phyloP scores from a whole-genome alignment of 2,329 filamentous ascomycete genomes.

The Bertia moriformis region DNA sequence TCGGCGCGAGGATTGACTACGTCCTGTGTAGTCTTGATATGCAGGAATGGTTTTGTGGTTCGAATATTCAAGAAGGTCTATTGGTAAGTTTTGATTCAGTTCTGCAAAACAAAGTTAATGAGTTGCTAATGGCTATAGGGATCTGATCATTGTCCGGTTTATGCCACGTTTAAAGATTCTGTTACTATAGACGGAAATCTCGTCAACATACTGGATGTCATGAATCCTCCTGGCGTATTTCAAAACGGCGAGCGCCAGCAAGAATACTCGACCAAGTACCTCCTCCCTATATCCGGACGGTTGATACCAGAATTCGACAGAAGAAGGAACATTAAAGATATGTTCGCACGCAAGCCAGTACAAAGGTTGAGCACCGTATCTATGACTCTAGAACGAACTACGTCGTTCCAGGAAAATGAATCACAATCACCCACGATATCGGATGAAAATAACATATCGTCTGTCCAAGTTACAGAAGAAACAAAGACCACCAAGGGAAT shows the following conservation, averaged over 20 bases:
- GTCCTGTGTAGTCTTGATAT: conserved; percentile 70
- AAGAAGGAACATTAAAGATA: conserved; percentile 75
- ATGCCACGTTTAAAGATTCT: conserved; percentile 53
- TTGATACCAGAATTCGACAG: conserved; percentile 76
- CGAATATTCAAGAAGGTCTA: conserved; percentile 83
- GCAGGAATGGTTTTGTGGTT: conserved; percentile 63
- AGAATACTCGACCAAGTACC: conserved; percentile 52
- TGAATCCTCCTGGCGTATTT: conserved; percentile 68
- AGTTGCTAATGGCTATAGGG: conserved; percentile 29
- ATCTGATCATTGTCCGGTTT: conserved; percentile 93
- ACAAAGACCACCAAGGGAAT: neutral
- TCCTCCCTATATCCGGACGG: conserved; percentile 64
- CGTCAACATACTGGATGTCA: conserved; percentile 49
- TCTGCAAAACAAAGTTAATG: neutral
- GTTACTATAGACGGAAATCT: conserved; percentile 31
- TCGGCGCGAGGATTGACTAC: conserved; percentile 85
- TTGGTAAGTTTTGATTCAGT: conserved; percentile 30
- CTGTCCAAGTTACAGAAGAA: neutral
- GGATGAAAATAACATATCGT: neutral
- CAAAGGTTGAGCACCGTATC: conserved; percentile 5
- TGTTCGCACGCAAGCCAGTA: conserved; percentile 57
- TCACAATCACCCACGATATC: conserved; percentile 1
- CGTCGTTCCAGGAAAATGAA: conserved; percentile 2
- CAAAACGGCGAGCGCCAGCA: conserved; percentile 46
- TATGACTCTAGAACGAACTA: conserved; percentile 5